Base-by-base conservation (phyloP, 179 eudicot species). In the Sideroxylon spinosum region DNA sequence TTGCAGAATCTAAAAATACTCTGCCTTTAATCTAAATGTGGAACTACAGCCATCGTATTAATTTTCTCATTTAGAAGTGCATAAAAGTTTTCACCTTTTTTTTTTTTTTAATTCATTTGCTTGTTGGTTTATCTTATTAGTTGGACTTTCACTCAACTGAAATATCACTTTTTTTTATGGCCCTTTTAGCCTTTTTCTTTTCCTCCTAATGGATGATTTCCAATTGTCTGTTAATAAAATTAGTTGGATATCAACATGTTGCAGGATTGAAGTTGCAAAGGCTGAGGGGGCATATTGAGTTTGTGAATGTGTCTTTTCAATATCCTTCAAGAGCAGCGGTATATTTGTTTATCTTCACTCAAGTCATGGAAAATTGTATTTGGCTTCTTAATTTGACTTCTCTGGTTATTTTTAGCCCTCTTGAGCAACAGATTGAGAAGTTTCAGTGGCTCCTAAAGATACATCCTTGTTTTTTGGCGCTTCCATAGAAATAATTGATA, bases 251-350 rank as follows among this genome's bases (percentile, higher is more conserved):
- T 32, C 72, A 60, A 76, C 62, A 29, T 76, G 68, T 83, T 88
- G 88, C 91, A 96, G 99, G 99, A 55, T 49, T 77, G 61, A 91
- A 90, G 86, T 84, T 91, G 80, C 85, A 86, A 78, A 82, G 84
- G 61, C 79, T 96, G 85, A 82, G 44, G 62, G 99, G 98, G 29
- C 82, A 81, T 75, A 89, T 96, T 71, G 91, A 91, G 80, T 96
- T 96, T 82, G 83, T 82, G 84, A 84, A 94, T 82, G 91, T 94
- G 59, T 87, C 93, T 8, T 96, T 94, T 85, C 70, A 75, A 82
- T 96, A 94, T 84, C 90, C 96, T 74, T 86, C 97, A 68, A 90
- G 99, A 84, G 80, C 83, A 79, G 84, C 65, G 89, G 99, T 96
- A 85, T 66, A 79, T 79, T 69, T 72, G 28, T 26, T 44, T 67